These are phyloP conservation scores for Boletus holoroseus DNA, from an alignment of 1,284 basidiomycete species.

Conservation along the genomic window DNA sequence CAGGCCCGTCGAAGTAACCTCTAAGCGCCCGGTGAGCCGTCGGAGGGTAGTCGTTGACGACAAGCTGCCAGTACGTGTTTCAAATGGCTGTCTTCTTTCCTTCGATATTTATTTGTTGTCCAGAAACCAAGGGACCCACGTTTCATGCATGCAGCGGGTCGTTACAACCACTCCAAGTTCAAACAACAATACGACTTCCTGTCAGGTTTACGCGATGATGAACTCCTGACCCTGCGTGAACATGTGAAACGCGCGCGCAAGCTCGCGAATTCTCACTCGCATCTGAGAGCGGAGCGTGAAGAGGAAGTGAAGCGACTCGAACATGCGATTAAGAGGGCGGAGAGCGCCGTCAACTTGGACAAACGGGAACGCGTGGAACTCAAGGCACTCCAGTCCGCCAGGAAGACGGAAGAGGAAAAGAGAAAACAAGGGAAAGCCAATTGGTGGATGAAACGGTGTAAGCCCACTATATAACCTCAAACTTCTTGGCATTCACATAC, in stretches of 20 bases:
- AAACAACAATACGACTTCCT: conserved; percentile 78
- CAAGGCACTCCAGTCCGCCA: conserved; percentile 55
- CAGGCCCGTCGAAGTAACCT: conserved; percentile 80
- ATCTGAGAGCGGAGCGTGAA: conserved; percentile 60
- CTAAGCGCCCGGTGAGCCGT: conserved; percentile 83
- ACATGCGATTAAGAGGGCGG: conserved; percentile 66
- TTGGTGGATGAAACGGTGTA: conserved; percentile 88
- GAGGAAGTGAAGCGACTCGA: conserved; percentile 76
- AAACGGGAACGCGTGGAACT: conserved; percentile 65
- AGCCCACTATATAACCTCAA: conserved; percentile 23
- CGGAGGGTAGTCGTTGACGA: conserved; percentile 72
- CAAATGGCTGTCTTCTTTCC: neutral
- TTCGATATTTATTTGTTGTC: neutral
- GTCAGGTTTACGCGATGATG: conserved; percentile 58
- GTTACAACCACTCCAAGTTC: conserved; percentile 66
- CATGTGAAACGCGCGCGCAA: conserved; percentile 68
- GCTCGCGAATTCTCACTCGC: conserved; percentile 58
- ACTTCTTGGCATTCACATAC: conserved; percentile 3
- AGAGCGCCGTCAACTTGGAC: conserved; percentile 76
- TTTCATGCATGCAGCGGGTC: conserved; percentile 76
- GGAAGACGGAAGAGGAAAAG: conserved; percentile 71
- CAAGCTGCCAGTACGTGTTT: conserved; percentile 52
- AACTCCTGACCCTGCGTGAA: conserved; percentile 63
- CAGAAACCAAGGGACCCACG: conserved; percentile 85
- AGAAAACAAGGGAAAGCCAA: conserved; percentile 70